A percentile compares a stretch with the other conserved stretches of the same genome.
Conservation (phyloP, 768 basidiomycete species). For the Clitopilus hobsonii region DNA sequence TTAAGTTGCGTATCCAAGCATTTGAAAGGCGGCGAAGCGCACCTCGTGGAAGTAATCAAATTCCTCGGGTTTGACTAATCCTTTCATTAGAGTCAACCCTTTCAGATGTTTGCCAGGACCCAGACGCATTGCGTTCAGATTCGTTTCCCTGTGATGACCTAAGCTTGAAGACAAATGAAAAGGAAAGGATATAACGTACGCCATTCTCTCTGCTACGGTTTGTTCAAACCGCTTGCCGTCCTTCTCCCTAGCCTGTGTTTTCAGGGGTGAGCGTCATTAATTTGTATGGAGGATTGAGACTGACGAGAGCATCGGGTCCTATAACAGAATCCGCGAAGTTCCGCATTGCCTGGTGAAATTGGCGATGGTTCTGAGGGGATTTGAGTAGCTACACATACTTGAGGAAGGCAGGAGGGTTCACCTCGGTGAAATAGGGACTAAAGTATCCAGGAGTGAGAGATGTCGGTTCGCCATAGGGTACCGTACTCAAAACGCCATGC, state of each 20-base stretch:
- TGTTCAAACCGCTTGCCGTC: conserved; percentile 83
- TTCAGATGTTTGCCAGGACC: conserved; percentile 94
- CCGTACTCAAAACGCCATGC: conserved; percentile 53
- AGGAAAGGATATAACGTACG: conserved; percentile 58
- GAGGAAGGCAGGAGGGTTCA: conserved; percentile 19
- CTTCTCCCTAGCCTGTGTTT: conserved; percentile 67
- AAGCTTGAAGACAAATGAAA: conserved; percentile 38
- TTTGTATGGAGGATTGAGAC: neutral
- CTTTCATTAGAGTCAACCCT: conserved; percentile 75
- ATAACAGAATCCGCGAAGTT: conserved; percentile 67
- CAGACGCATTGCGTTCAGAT: conserved; percentile 88
- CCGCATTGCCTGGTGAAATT: conserved; percentile 53
- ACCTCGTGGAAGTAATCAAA: conserved; percentile 91
- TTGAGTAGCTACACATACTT: neutral
- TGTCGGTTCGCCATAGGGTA: conserved; percentile 79
- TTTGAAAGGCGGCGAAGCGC: neutral
- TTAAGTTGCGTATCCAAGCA: neutral
- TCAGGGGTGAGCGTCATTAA: neutral
- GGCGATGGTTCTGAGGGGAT: conserved; percentile 46
- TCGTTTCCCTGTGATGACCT: conserved; percentile 38
- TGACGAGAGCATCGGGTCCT: conserved; percentile 38
- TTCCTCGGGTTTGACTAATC: conserved; percentile 78
- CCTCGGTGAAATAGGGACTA: conserved; percentile 76
- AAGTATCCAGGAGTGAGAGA: conserved; percentile 66
- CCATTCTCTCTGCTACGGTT: conserved; percentile 79